A percentile compares a stretch with the other conserved stretches of the same genome.
These are phyloP conservation scores for Tilletia walkeri DNA, from an alignment of 1,284 basidiomycete species.

Conservation along the genomic window DNA sequence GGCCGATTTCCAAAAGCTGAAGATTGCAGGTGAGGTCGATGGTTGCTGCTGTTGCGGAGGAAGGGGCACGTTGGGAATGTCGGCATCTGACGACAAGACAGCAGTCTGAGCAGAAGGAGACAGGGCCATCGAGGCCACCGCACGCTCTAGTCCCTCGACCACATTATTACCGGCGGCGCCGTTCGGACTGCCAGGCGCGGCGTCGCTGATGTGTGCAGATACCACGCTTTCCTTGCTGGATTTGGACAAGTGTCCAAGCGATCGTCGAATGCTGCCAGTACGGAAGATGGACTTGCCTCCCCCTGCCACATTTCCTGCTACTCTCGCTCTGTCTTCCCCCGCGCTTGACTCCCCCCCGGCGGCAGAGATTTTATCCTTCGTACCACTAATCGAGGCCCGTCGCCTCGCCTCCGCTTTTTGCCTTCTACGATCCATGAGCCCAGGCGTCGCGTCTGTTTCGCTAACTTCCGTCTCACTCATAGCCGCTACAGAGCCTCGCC, in stretches of 20 bases:
- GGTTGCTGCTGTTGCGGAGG: neutral
- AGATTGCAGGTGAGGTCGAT: conserved; percentile 3
- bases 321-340: conserved; percentile 4
- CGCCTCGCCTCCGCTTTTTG: conserved; percentile 9
- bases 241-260: conserved; percentile 5
- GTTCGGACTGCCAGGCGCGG: neutral
- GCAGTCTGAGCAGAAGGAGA: neutral
- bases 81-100: too few species aligned
- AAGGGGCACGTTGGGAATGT: too few species aligned
- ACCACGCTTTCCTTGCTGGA: conserved; percentile 12
- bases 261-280: conserved; percentile 5
- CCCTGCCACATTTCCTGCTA: neutral
- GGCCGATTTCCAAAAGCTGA: conserved; percentile 14
- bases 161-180: neutral
- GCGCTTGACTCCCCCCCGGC: conserved; percentile 9
- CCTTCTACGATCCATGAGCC: conserved; percentile 3
- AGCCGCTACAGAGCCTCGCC: conserved; percentile 21
- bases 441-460: conserved; percentile 66
- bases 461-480: conserved; percentile 47
- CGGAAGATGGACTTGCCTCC: conserved; percentile 11
- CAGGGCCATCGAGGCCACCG: conserved; percentile 9
- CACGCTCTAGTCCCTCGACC: conserved; percentile 6
- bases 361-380: neutral
- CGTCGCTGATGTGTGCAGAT: neutral
- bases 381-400: neutral